Evolutionary conservation across 2,329 filamentous ascomycete genomes (phyloP).

Genomic region (Xylaria digitata): DNA sequence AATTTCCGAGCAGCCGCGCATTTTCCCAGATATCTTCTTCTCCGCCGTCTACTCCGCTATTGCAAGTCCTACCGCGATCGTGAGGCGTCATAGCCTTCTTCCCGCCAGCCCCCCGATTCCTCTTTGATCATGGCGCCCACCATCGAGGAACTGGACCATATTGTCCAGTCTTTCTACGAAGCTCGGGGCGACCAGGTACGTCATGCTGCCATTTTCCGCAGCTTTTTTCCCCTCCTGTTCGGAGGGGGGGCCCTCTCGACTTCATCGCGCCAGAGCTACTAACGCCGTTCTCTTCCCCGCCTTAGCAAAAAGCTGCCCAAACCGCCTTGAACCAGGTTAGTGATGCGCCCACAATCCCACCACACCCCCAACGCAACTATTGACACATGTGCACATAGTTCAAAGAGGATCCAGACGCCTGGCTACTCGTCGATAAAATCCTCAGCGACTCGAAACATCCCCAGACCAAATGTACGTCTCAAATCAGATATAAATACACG

Average conservation of each 20-base stretch:
- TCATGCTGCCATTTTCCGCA: slow-evolving; percentile 14
- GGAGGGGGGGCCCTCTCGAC: slow-evolving; percentile 4
- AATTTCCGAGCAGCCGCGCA: slow-evolving; percentile 17
- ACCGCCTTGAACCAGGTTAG: slow-evolving; percentile 90
- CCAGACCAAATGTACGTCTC: slow-evolving; percentile 89
- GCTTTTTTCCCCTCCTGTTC: background rate
- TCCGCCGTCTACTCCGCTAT: slow-evolving; percentile 26
- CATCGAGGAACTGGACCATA: slow-evolving; percentile 95
- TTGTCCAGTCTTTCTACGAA: slow-evolving; percentile 97
- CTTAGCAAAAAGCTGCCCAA: slow-evolving; percentile 94
- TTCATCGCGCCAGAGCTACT: slow-evolving; percentile 33
- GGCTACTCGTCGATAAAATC: slow-evolving; percentile 97
- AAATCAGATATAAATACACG: slow-evolving; percentile 13
- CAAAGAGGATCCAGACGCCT: slow-evolving; percentile 98
- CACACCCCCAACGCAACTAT: slow-evolving; percentile 35
- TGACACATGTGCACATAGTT: slow-evolving; percentile 69
- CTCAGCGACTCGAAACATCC: slow-evolving; percentile 91
- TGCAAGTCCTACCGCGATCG: slow-evolving; percentile 42
- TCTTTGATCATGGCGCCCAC: slow-evolving; percentile 69
- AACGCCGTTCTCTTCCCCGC: slow-evolving; percentile 48
- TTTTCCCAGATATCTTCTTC: slow-evolving; percentile 4
- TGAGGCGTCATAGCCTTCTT: slow-evolving; percentile 48
- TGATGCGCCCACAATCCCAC: slow-evolving; percentile 40
- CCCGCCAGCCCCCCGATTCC: slow-evolving; percentile 35
- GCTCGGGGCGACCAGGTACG: slow-evolving; percentile 91